Conservation (phyloP, 768 basidiomycete species). For the Mycena haematopus region DNA sequence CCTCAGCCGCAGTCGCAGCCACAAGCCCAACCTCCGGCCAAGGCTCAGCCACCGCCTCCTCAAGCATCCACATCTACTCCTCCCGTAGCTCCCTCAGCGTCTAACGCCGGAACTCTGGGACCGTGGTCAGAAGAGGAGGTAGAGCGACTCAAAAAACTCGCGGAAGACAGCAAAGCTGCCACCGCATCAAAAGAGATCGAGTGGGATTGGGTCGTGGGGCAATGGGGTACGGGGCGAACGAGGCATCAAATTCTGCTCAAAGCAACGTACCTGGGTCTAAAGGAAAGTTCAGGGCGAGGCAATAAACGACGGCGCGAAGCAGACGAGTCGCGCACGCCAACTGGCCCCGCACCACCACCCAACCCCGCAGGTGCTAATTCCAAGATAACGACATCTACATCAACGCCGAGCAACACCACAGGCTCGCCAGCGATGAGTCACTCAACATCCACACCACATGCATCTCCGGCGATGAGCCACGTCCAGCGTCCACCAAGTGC, state of each 20-base stretch:
- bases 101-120: constrained; percentile 62
- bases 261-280: constrained; percentile 78
- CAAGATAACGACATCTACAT: constrained; percentile 27
- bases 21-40: constrained; percentile 27
- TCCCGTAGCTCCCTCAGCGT: constrained; percentile 33
- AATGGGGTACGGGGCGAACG: constrained; percentile 78
- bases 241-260: constrained; percentile 86
- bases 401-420: constrained; percentile 33
- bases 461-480: constrained; percentile 60
- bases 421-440: constrained; percentile 48
- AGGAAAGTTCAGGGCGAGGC: constrained; percentile 71
- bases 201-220: constrained; percentile 79
- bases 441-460: constrained; percentile 49
- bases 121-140: constrained; percentile 84
- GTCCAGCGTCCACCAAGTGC: constrained; percentile 46
- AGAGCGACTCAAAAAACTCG: constrained; percentile 68
- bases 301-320: constrained; percentile 64
- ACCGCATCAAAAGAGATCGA: constrained; percentile 66
- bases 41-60: constrained; percentile 32
- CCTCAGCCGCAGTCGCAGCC: constrained; percentile 18
- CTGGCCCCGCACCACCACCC: constrained; percentile 41
- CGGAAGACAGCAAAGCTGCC: constrained; percentile 66
- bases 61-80: constrained; percentile 34
- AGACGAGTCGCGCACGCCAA: constrained; percentile 42
- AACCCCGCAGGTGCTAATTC: constrained; percentile 39